phyloP scores from a whole-genome alignment of 129 eudicot species.

The Artemisia tridentata region DNA sequence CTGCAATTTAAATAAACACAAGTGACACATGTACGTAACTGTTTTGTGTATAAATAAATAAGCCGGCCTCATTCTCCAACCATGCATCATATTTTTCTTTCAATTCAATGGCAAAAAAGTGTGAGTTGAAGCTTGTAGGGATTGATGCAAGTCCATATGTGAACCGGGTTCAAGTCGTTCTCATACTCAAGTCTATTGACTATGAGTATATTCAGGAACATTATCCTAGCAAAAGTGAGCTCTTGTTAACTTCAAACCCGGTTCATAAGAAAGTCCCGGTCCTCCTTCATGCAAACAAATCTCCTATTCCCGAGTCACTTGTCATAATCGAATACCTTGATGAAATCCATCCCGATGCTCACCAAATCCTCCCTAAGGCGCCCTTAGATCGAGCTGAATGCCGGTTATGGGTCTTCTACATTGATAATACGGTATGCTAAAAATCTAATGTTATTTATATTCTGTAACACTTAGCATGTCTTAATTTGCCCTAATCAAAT shows the following conservation, averaged over 20 bases:
- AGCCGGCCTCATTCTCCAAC: neutral
- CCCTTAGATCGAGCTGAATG: constrained; percentile 15
- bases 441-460: too few relatives aligned
- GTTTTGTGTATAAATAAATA: neutral
- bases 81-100: neutral
- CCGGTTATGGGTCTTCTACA: constrained; percentile 24
- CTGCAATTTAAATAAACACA: too few relatives aligned
- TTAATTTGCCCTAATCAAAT: too few relatives aligned
- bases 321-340: constrained; percentile 32
- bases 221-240: constrained; percentile 26
- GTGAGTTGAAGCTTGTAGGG: constrained; percentile 31
- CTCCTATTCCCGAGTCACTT: constrained; percentile 27
- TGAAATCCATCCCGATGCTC: constrained; percentile 23
- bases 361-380: constrained; percentile 30
- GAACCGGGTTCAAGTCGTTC: constrained; percentile 29
- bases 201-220: constrained; percentile 32
- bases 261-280: constrained; percentile 31
- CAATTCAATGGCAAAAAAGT: constrained; percentile 12
- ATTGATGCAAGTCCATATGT: constrained; percentile 25
- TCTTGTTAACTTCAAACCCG: constrained; percentile 31
- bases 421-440: constrained; percentile 28
- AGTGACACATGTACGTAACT: neutral
- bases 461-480: too few relatives aligned
- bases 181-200: constrained; percentile 30
- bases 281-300: constrained; percentile 24